Percentiles rank a stretch among this genome's conserved stretches.
phyloP scores from a whole-genome alignment of 306 rosid genomes.

The Boehmeria nivea region DNA sequence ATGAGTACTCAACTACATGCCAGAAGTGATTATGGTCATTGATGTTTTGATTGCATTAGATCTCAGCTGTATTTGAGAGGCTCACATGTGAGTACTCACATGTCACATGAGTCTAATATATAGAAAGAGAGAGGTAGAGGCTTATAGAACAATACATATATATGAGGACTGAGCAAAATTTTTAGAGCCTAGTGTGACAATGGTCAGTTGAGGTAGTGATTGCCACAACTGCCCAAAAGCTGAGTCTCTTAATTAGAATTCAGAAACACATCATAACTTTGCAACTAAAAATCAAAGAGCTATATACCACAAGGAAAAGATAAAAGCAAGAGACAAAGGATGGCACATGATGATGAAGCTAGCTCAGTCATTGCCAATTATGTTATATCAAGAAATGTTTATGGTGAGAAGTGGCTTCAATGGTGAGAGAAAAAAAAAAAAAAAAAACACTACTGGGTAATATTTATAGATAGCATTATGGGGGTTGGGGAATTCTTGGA shows the following conservation, averaged over 20 bases:
- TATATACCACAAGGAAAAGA: neutral
- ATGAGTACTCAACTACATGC: neutral
- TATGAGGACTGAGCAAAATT: neutral
- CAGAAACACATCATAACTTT: constrained; percentile 2
- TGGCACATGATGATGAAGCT: constrained; percentile 1
- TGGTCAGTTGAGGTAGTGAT: constrained; percentile 4
- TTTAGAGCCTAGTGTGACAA: neutral
- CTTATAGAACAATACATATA: neutral
- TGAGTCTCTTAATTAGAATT: constrained; percentile 1
- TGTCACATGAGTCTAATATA: too few species aligned
- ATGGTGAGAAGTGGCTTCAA: neutral
- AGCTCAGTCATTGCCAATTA: constrained; percentile 2
- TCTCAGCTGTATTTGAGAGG: neutral
- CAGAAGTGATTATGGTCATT: neutral
- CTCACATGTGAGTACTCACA: neutral
- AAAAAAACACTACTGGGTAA: too few species aligned
- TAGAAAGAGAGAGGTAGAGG: too few species aligned
- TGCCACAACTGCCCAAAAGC: constrained; percentile 10
- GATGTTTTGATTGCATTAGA: neutral
- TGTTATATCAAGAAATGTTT: neutral
- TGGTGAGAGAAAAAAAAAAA: too few species aligned
- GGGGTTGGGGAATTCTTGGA: too few species aligned
- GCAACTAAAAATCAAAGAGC: neutral
- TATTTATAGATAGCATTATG: neutral
- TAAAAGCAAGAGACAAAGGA: constrained; percentile 9